Evolutionary conservation across 129 eudicot species (phyloP), one percentile per base, ranked within the genome.

Genomic region (Logfia minima): DNA sequence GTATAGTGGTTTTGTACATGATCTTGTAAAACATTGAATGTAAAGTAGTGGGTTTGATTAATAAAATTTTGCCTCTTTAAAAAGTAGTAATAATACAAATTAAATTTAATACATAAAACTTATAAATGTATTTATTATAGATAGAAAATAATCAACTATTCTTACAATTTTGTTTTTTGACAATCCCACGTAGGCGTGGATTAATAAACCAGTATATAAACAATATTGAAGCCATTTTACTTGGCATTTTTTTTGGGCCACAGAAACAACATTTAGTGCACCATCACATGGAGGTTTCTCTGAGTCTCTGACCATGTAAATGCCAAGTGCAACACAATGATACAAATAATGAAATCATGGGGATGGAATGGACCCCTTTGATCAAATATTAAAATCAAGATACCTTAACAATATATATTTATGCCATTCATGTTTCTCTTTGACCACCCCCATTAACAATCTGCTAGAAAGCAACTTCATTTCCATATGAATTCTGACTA

Each of bases 401-500:
- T 34, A 53, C 60, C 70, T 37, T 76, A 70, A 76, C 68, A 82
- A 82, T 48, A 14, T 48, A 48, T 48, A 13, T 55, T 53, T 70
- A 82, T 81, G 26, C 77, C 34, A 52, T 77, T 66, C 82, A 82
- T 76, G 69, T 75, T 68, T 75, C 77, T 13, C 34, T 37, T 78
- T 52, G 67, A 21, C 69, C 41, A 68, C 37, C 31, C 81, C 85
- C 78, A 79, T 71, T 71, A 51, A 79, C 72, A 68, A 53, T 67
- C 26, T 45, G 32, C 72, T 69, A 35, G 13, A 24, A 14, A 69
- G 65, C 73, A 48, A 71, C 32, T 71, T 48, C 77, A 79, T 62
- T 79, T 53, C 71, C 77, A 70, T 71, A 71, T 70, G 72, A 70
- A n/a, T 31, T 74, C 76, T 80, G 75, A 76, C 85, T 76, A 69